These are phyloP conservation scores for Suillus decipiens DNA, from an alignment of 768 basidiomycete genomes.

Conservation along the genomic window DNA sequence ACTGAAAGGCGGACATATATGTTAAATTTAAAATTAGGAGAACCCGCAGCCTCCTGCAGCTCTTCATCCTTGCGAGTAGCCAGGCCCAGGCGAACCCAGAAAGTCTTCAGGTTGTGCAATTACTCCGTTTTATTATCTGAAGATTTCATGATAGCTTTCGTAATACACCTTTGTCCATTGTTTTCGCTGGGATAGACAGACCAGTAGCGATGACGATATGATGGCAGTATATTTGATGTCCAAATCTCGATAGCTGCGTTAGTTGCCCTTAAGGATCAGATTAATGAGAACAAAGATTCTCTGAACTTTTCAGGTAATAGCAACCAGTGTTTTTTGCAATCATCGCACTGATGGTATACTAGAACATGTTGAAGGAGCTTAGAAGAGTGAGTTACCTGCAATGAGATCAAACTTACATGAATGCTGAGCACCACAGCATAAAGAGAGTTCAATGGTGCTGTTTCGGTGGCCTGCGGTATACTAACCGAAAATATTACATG, in stretches of 20 bases:
- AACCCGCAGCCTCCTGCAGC: neutral
- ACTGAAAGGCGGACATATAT: neutral
- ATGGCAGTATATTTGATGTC: neutral
- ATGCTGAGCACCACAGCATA: neutral
- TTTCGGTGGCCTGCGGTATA: neutral
- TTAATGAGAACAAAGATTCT: neutral
- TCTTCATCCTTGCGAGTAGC: neutral
- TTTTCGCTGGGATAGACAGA: neutral
- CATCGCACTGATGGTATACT: neutral
- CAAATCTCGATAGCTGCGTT: neutral
- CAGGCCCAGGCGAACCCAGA: neutral
- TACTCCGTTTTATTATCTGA: neutral
- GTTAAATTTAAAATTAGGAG: neutral
- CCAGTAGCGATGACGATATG: neutral
- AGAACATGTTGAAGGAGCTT: neutral
- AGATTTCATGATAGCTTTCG: neutral
- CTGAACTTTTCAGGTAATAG: neutral
- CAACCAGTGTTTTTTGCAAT: neutral
- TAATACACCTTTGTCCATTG: neutral
- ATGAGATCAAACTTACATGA: neutral
- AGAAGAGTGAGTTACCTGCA: neutral
- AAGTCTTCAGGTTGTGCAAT: too few relatives aligned
- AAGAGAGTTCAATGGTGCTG: neutral
- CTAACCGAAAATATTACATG: neutral
- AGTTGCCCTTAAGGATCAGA: neutral